Evolutionary conservation across 192 early-diverging fungal genomes (phyloP), one percentile per base, ranked within the genome.

Genomic region (Backusella westeae): DNA sequence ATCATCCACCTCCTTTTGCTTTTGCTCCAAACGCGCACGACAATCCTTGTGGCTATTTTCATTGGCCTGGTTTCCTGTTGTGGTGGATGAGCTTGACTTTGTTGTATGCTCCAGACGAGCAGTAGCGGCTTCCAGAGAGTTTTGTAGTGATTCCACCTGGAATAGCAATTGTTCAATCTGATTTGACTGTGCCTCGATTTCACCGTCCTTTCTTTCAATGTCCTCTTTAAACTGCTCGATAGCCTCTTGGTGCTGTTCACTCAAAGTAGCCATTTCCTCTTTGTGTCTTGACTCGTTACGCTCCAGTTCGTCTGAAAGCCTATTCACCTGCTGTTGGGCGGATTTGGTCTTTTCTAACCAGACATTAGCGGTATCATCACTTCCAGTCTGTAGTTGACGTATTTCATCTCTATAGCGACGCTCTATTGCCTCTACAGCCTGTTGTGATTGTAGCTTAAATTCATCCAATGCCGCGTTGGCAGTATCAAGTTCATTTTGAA

Each of bases 401-500:
- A 79, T 79, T 71, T 79, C 73, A 63, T 75, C 67, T 44, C 78
- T 63, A 73, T 74, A 79, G 15, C 78, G 38, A 21, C 73, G 72
- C 17, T 79, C 78, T 39, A 79, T 34, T 23, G 46, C 26, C 8
- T 79, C 78, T 8, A 35, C 68, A 3, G 66, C 41, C 6, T 75
- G 72, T 17, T 59, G 39, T 21, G 72, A 38, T 35, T 68, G 52
- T 38, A 35, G 14, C 19, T 70, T 70, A 10, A 69, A 49, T 34
- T 74, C 63, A 35, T 79, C 73, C 6, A 79, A 71, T 38, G 41
- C 21, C 1, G 38, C 41, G 3, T 75, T 41, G 23, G 41, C 35
- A 32, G 41, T 41, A 44, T 26, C 29, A 8, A 71, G 39, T 14
- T 71, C 70, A 29, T 19, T 46, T n/a, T 71, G 42, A 29, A 71